Base-by-base conservation (phyloP, 1,284 basidiomycete genomes). In the Malassezia nana region DNA sequence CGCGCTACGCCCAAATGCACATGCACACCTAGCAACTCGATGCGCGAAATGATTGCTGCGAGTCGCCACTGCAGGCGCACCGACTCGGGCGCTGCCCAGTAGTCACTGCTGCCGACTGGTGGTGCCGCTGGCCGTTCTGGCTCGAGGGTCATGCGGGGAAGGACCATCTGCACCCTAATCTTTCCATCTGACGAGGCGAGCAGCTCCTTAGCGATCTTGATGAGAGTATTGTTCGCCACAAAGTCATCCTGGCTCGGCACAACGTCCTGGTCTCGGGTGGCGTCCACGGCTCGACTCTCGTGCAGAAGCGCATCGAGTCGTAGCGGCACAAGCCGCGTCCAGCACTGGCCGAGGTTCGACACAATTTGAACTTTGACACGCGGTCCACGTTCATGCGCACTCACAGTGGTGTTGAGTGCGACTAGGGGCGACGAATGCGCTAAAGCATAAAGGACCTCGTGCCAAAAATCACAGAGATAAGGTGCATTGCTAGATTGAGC, bases 11-110 rank as follows among this genome's bases (percentile, higher is more conserved):
- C 60, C 38, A 60, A 56, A 20, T 56, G 47, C 22, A 64, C 41
- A n/a, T 52, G 18, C 31, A 67, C 45, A 15, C 54, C 51, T 32
- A 55, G 9, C 8, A 20, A 24, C 13, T 46, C 24, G 4, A 61
- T 47, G 13, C 48, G 46, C 10, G 47, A 25, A 4, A 55, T 28
- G n/a, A 67, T 63, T 16, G 59, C 57, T 7, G 39, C 42, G 12
- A 67, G 44, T 20, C 65, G 50, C 40, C 58, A 55, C 20, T 58
- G 54, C 46, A 55, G 56, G 10, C 65, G 60, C 16, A 52, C 45
- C 46, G 48, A 55, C 39, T 67, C 65, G 6, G 55, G 38, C 39
- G 43, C 30, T 3, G 41, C 24, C 50, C 50, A 52, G 32, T 52
- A 52, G 13, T 32, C 32, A 2, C 6, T 20, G 15, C 10, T 15